Evolutionary conservation across 164 flowering plant species (phyloP), one percentile per base, ranked within the genome.

Genomic region (Paratinospora sagittata): DNA sequence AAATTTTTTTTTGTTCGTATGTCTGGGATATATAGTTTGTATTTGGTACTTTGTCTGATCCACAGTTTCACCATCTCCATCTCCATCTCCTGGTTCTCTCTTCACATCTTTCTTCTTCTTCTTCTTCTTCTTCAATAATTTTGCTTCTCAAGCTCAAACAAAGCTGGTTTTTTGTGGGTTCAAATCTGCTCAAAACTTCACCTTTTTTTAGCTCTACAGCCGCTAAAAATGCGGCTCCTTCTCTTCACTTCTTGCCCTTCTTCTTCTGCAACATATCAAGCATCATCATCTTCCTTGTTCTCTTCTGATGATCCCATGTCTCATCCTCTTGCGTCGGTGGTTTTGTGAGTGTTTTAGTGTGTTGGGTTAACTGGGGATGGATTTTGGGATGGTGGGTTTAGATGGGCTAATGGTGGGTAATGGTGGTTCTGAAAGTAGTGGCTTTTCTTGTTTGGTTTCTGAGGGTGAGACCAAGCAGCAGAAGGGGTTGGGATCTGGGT

Each of bases 401-500:
- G 86, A 84, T 14, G 88, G 69, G 79, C 12, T 36, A 19, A 37
- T 66, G 47, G 68, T 36, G 69, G 89, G 87, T 60, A 45, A 78
- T 39, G 73, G 68, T 76, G 84, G 82, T 70, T 75, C 84, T 27
- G 83, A 75, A 19, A 70, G 66, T 71, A 70, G 66, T 71, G 82
- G 78, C 37, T 75, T 76, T 66, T 47, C 78, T 70, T 68, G 81
- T 57, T 66, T 64, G 58, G 74, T 71, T 77, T 78, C 87, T 36
- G 68, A 65, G 77, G 87, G 77, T 76, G 90, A 81, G 63, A 68
- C 82, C 66, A 82, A 81, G 77, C 85, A 30, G 77, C 85, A 81
- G 17, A 84, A 78, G 66, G 79, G 77, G 77, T 81, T 78, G 73
- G 91, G 90, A 85, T 85, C 88, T 84, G 88, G 87, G 70, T 73